Evolutionary conservation across 2,329 filamentous ascomycete species (phyloP).

Genomic region (Neobulgaria alba): DNA sequence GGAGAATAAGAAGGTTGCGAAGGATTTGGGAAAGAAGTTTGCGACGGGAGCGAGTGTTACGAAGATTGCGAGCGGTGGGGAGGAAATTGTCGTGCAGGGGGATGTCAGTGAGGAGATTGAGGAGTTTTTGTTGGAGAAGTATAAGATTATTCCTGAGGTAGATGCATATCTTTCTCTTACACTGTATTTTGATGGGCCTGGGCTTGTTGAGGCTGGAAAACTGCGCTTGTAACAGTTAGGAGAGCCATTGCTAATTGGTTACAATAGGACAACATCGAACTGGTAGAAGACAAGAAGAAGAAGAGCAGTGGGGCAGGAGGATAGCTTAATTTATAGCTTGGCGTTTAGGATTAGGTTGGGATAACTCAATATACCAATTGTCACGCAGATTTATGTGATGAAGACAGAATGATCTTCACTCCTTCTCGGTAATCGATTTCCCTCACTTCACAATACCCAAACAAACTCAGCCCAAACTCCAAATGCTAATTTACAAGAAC

Average conservation of each 20-base stretch:
- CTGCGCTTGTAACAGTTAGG: too few relatives aligned
- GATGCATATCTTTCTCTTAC: too few relatives aligned
- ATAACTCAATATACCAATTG: too few relatives aligned
- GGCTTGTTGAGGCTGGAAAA: too few relatives aligned
- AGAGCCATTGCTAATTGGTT: too few relatives aligned
- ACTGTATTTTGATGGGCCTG: too few relatives aligned
- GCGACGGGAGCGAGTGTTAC: conserved; percentile 90
- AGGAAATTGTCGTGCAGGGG: conserved; percentile 97
- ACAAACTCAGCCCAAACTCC: conserved; percentile 11
- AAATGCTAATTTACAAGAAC: conserved; percentile 11
- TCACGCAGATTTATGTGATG: too few relatives aligned
- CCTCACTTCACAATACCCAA: too few relatives aligned
- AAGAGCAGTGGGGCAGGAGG: conserved; percentile 38
- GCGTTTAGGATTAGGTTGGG: too few relatives aligned
- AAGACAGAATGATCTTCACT: too few relatives aligned
- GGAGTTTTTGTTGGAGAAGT: conserved; percentile 83
- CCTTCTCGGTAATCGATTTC: too few relatives aligned
- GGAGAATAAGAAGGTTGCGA: conserved; percentile 90
- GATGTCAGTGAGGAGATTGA: conserved; percentile 92
- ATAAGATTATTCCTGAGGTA: conserved; percentile 83
- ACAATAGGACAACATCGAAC: conserved; percentile 93
- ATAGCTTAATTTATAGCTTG: background rate
- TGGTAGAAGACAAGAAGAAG: conserved; percentile 94
- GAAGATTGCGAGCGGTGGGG: conserved; percentile 73
- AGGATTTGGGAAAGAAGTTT: conserved; percentile 98